Evolutionary conservation across 306 rosid species (phyloP), one percentile per base, ranked within the genome.

Genomic region (Cyclanthera cordifolia): DNA sequence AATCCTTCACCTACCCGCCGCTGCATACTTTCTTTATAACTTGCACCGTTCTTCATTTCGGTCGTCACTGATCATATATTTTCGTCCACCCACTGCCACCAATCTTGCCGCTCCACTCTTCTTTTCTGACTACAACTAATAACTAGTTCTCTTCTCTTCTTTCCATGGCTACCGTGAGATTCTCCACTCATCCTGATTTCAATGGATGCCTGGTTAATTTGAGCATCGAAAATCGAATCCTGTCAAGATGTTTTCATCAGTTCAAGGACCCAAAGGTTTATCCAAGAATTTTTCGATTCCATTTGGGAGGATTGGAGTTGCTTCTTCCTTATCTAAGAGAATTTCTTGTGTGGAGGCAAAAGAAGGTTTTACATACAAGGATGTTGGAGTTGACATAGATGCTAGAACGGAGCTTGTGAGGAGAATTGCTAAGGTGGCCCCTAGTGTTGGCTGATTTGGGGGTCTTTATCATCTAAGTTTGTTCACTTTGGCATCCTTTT

Each of bases 361-460:
- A n/a, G n/a, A n/a, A 13, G 84, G 90, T 54, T 85, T 93, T 17
- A 87, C 95, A 0, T 93, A 93, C 60, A 87, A 78, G 73, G 98
- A 83, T 32, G 85, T 96, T 19, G 96, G 98, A 1, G 98, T 93
- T 10, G 96, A 93, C 65, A 93, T 89, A 55, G 98, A 93, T 19
- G 98, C 98, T 1, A 95, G 94, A 30, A 73, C 96, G 1, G 96
- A 93, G 67, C 98, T 93, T 32, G 98, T 89, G 65, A 74, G 84
- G 6, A 79, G 96, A 58, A 93, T 93, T 54, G 89, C 93, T 0
- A 87, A 87, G 78, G 86, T 93, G 96, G 95, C 96, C 2, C 98
- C 96, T 12, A 93, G 89, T 7, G 83, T 93, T 52, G 96, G 98
- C 59, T 95, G 96, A 68, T 92, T 92, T 61, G 98, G 98, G 5